A percentile compares a stretch with the other conserved stretches of the same genome.
These are phyloP conservation scores for Aspergillus aculeatus DNA, from an alignment of 2,329 filamentous ascomycete species.

Conservation along the genomic window DNA sequence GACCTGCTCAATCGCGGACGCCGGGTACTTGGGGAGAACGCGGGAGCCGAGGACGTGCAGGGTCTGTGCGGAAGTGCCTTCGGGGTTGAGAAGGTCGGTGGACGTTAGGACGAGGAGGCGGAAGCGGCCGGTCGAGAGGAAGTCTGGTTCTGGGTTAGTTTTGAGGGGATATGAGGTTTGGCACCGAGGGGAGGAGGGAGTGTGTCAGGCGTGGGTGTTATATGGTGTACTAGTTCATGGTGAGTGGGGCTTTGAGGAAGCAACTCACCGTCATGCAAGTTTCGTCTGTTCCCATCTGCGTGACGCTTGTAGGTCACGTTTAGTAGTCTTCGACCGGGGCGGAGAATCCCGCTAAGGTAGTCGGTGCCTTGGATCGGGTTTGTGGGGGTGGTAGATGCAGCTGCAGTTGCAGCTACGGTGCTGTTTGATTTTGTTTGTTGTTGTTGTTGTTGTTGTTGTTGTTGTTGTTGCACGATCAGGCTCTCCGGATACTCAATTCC, in stretches of 20 bases:
- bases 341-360: slow-evolving; percentile 35
- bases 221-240: no score
- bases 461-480: slow-evolving; percentile 18
- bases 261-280: slow-evolving; percentile 37
- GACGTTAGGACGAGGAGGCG: slow-evolving; percentile 38
- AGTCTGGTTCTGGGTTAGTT: slow-evolving; percentile 23
- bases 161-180: not conserved
- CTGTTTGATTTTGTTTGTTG: not conserved
- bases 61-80: slow-evolving; percentile 27
- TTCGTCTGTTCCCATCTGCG: slow-evolving; percentile 36
- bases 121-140: slow-evolving; percentile 39
- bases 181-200: not conserved
- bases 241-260: no score
- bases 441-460: not conserved
- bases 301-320: slow-evolving; percentile 36
- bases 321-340: slow-evolving; percentile 36
- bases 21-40: slow-evolving; percentile 27
- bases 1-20: slow-evolving; percentile 33
- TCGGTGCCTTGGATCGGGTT: slow-evolving; percentile 33
- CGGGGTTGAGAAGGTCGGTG: slow-evolving; percentile 32
- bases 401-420: not conserved
- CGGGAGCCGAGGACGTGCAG: slow-evolving; percentile 22
- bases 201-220: no score
- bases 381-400: not conserved
- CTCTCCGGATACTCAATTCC: slow-evolving; percentile 40